phyloP scores from a whole-genome alignment of 2,329 filamentous ascomycete genomes.

The Exophiala bonariae region DNA sequence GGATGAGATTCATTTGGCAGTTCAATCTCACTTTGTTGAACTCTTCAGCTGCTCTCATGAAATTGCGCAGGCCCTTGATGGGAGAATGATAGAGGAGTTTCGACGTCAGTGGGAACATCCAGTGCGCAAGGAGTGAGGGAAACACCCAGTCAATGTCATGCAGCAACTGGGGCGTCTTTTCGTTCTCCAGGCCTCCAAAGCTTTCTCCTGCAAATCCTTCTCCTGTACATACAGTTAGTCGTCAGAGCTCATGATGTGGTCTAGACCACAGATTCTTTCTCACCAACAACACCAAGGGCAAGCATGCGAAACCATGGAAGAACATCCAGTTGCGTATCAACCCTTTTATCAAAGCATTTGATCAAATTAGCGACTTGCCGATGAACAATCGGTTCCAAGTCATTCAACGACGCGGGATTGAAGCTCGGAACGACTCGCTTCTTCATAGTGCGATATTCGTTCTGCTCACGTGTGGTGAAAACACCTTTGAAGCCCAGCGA shows the following conservation, averaged over 20 bases:
- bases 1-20: too few species aligned
- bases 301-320: constrained; percentile 6
- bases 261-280: constrained; percentile 2
- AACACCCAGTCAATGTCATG: constrained; percentile 1
- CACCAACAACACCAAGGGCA: constrained; percentile 6
- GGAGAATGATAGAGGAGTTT: too few species aligned
- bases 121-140: too few species aligned
- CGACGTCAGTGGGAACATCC: too few species aligned
- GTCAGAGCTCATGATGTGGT: too few species aligned
- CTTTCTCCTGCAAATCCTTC: constrained; percentile 4
- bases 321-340: neutral
- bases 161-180: constrained; percentile 1
- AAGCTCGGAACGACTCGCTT: constrained; percentile 6
- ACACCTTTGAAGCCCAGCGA: constrained; percentile 1
- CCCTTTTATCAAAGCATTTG: constrained; percentile 2
- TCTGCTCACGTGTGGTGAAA: neutral
- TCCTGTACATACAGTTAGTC: neutral
- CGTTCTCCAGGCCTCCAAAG: constrained; percentile 2
- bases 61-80: too few species aligned
- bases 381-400: constrained; percentile 5
- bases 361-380: constrained; percentile 1
- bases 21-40: too few species aligned
- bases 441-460: constrained; percentile 6
- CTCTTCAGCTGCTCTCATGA: too few species aligned
- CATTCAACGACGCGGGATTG: neutral